Percentiles rank a stretch among this genome's conserved stretches.
These are phyloP conservation scores for Carex littledalei DNA, from an alignment of 176 grass and related monocot genomes.

Conservation along the genomic window DNA sequence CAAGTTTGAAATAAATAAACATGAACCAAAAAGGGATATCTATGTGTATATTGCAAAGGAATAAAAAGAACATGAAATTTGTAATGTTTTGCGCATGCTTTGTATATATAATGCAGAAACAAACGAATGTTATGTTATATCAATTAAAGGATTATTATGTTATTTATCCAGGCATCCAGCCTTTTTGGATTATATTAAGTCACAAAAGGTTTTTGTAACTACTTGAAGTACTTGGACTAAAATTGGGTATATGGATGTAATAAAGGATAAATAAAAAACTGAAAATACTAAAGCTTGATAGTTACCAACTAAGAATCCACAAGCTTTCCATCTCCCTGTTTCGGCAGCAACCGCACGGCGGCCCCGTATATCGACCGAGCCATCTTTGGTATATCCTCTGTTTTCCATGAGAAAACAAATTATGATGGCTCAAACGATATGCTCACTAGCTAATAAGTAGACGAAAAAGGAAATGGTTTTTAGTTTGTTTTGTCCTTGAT, in stretches of 20 bases:
- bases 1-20: neutral
- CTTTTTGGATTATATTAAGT: no score
- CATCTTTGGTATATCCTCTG: constrained; percentile 51
- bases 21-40: neutral
- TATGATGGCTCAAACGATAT: neutral
- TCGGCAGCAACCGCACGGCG: constrained; percentile 36
- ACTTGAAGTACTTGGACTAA: neutral
- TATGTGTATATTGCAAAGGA: neutral
- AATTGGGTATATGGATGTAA: neutral
- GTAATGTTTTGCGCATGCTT: neutral
- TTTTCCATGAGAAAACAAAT: constrained; percentile 24
- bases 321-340: constrained; percentile 74
- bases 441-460: neutral
- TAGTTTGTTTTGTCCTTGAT: neutral
- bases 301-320: constrained; percentile 62
- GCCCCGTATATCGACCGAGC: constrained; percentile 58
- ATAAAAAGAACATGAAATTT: neutral
- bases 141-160: neutral
- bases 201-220: no score
- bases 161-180: no score
- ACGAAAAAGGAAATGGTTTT: neutral
- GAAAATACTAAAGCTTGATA: neutral
- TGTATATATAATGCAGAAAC: neutral
- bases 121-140: neutral
- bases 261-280: neutral